Evolutionary conservation across 2,329 filamentous ascomycete species (phyloP).

Genomic region (Xylaria sp.): DNA sequence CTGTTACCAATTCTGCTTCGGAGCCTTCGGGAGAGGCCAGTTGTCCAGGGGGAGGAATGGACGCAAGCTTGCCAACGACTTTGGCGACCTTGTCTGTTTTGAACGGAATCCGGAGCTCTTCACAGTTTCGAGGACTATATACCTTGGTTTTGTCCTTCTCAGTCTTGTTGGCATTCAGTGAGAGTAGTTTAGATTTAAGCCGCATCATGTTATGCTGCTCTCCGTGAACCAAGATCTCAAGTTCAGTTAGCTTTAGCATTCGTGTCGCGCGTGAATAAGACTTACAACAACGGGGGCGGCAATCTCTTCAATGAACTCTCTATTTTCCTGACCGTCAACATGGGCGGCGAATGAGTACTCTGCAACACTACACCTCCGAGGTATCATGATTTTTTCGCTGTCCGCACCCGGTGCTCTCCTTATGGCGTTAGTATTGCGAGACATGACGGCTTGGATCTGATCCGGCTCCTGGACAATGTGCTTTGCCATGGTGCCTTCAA

Average conservation of each 20-base stretch:
- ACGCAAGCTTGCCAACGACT: slow-evolving; percentile 92
- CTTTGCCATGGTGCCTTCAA: slow-evolving; percentile 98
- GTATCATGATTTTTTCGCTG: slow-evolving; percentile 90
- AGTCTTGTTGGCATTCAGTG: slow-evolving; percentile 84
- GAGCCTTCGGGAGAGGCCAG: slow-evolving; percentile 47
- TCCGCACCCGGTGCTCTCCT: slow-evolving; percentile 73
- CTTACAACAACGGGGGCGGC: slow-evolving; percentile 89
- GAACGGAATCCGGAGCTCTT: slow-evolving; percentile 94
- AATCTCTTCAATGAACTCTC: slow-evolving; percentile 96
- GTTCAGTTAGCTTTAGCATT: slow-evolving; percentile 31
- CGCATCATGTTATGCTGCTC: slow-evolving; percentile 99
- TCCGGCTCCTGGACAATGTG: slow-evolving; percentile 95
- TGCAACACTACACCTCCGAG: slow-evolving; percentile 88
- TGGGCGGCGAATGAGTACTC: slow-evolving; percentile 97
- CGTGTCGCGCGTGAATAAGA: slow-evolving; percentile 43
- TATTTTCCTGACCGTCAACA: slow-evolving; percentile 94
- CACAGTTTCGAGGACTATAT: slow-evolving; percentile 92
- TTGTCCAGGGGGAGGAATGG: slow-evolving; percentile 74
- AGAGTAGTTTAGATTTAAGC: slow-evolving; percentile 91
- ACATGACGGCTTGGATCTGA: slow-evolving; percentile 94
- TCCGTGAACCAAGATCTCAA: slow-evolving; percentile 91
- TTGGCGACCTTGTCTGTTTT: slow-evolving; percentile 95
- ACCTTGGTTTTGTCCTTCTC: slow-evolving; percentile 88
- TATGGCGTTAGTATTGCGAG: slow-evolving; percentile 71
- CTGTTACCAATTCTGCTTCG: slow-evolving; percentile 72